A percentile compares a stretch with the other conserved stretches of the same genome.
Conservation (phyloP, 108 stramenopile species). For the Fistulifera pelliculosa region DNA sequence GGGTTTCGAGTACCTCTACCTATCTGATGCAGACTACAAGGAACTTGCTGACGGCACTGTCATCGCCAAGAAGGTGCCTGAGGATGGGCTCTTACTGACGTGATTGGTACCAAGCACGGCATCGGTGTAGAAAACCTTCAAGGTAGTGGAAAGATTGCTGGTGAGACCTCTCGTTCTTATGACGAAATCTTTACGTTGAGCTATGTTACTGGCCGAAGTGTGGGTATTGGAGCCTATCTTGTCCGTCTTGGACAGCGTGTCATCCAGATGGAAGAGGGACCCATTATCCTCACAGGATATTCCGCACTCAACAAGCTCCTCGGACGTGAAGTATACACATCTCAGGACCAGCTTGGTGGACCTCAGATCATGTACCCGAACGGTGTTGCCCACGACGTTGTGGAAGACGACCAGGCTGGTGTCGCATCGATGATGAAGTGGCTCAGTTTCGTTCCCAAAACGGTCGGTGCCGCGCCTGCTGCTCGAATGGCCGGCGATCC, state of each 20-base stretch:
- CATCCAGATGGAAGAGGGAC: constrained; percentile 88
- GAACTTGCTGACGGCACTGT: constrained; percentile 81
- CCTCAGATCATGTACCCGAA: constrained; percentile 98
- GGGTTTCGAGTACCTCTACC: constrained; percentile 96
- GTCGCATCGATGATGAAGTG: constrained; percentile 84
- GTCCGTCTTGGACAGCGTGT: constrained; percentile 90
- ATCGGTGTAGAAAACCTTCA: constrained; percentile 98
- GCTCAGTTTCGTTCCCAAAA: constrained; percentile 94
- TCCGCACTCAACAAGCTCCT: constrained; percentile 96
- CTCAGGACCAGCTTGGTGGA: constrained; percentile 96
- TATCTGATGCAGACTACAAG: constrained; percentile 87
- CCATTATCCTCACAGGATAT: constrained; percentile 93
- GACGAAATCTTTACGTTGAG: constrained; percentile 96
- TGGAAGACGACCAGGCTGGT: constrained; percentile 90
- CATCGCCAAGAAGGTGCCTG: constrained; percentile 72
- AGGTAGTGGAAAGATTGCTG: constrained; percentile 98
- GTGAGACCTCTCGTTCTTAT: constrained; percentile 92
- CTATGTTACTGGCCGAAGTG: constrained; percentile 93
- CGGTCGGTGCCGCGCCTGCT: constrained; percentile 59
- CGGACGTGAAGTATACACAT: constrained; percentile 93
- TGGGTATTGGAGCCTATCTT: constrained; percentile 93
- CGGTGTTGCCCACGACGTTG: constrained; percentile 90
- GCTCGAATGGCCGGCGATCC: constrained; percentile 76
- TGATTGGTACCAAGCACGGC: constrained; percentile 91
- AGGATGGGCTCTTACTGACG: constrained; percentile 89